A percentile compares a stretch with the other conserved stretches of the same genome.
Conservation (phyloP, 768 basidiomycete genomes). For the Collybia nuda region DNA sequence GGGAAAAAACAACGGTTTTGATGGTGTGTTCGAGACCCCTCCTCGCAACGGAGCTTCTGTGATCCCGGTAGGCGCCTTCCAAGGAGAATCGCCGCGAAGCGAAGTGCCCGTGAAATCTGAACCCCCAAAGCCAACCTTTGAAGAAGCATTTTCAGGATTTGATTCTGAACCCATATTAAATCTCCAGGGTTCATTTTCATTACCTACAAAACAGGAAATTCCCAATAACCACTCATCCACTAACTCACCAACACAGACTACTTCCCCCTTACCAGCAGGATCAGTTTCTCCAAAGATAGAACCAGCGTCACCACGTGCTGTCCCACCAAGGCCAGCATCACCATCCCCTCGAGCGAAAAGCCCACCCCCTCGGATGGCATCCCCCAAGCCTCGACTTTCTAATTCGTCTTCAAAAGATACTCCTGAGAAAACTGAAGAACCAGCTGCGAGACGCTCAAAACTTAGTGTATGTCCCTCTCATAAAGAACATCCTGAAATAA, state of each 20-base stretch:
- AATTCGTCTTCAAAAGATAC: conserved; percentile 61
- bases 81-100: conserved; percentile 3
- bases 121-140: conserved; percentile 29
- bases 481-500: neutral
- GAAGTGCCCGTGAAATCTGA: neutral
- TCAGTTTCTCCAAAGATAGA: conserved; percentile 35
- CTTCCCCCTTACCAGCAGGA: conserved; percentile 27
- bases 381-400: conserved; percentile 60
- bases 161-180: conserved; percentile 37
- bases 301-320: conserved; percentile 32
- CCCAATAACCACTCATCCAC: conserved; percentile 1
- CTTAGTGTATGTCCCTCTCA: conserved; percentile 62
- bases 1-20: conserved; percentile 25
- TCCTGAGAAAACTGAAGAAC: conserved; percentile 57
- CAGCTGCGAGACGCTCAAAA: conserved; percentile 65
- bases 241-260: conserved; percentile 18
- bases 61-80: neutral
- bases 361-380: conserved; percentile 49
- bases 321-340: conserved; percentile 31
- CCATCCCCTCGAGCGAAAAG: conserved; percentile 43
- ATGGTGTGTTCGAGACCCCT: conserved; percentile 27
- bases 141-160: conserved; percentile 58
- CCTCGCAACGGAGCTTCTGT: neutral
- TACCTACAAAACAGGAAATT: conserved; percentile 18
- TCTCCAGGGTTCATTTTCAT: conserved; percentile 36